phyloP scores from a whole-genome alignment of 2,329 filamentous ascomycete species.

The Paecilomyces fulvus region DNA sequence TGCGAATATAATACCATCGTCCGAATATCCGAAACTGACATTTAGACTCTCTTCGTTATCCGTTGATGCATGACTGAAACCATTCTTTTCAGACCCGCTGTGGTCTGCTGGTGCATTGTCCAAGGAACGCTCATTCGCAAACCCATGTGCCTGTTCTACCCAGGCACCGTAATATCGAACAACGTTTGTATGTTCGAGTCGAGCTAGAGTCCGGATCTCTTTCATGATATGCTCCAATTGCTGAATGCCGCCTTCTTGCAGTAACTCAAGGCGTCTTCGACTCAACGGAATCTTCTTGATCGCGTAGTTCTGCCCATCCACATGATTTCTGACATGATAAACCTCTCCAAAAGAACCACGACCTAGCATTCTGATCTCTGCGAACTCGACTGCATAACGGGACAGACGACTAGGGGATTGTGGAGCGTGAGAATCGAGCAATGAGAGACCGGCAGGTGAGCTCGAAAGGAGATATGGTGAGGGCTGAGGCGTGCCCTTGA shows the following conservation, averaged over 20 bases:
- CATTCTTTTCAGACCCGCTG: constrained; percentile 5
- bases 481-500: constrained; percentile 14
- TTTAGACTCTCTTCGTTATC: constrained; percentile 25
- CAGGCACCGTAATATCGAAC: constrained; percentile 59
- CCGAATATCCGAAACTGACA: constrained; percentile 34
- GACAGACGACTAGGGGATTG: constrained; percentile 23
- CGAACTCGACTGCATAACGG: constrained; percentile 44
- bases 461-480: constrained; percentile 19
- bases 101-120: background rate
- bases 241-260: constrained; percentile 43
- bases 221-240: constrained; percentile 50
- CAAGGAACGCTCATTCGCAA: constrained; percentile 6
- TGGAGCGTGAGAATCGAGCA: constrained; percentile 17
- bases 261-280: constrained; percentile 41
- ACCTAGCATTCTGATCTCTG: constrained; percentile 49
- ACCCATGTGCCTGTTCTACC: constrained; percentile 44
- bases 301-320: constrained; percentile 56
- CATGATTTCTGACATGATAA: constrained; percentile 51
- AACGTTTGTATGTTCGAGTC: constrained; percentile 56
- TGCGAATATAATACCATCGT: constrained; percentile 15
- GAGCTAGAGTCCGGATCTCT: constrained; percentile 55
- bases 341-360: constrained; percentile 60
- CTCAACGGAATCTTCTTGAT: constrained; percentile 58
- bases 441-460: constrained; percentile 22
- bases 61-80: constrained; percentile 8